Evolutionary conservation across 2,329 filamentous ascomycete species (phyloP), one percentile per base, ranked within the genome.

Genomic region (Aureobasidium namibiae): DNA sequence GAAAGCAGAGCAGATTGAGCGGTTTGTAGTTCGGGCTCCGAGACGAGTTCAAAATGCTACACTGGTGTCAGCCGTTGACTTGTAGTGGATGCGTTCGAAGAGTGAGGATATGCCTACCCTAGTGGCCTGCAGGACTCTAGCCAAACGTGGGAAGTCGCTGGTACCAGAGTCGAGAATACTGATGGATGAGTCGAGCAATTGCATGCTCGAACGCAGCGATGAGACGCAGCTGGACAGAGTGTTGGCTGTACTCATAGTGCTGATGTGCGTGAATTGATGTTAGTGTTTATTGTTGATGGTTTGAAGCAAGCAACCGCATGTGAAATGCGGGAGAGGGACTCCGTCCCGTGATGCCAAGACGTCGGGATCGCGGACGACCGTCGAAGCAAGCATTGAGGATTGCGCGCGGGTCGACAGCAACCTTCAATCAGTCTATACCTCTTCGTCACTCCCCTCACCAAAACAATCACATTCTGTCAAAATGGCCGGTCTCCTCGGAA

Each of bases 31-130:
- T 89, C 89, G 13, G 88, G 84, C 70, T 95, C 90, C 16, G 91
- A 89, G 66, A 96, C 89, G 42, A 96, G 85, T 72, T 96, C 92
- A 74, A 95, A 96, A 76, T 96, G 92, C 87, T 95, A 66, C 59
- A 46, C 29, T n/a, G 42, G 26, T 52, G 45, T 58, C 21, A 18
- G 33, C 39, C 33, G 56, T 41, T 41, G 29, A n/a, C n/a, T n/a
- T n/a, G n/a, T n/a, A n/a, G n/a, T n/a, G n/a, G n/a, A n/a, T n/a
- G n/a, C n/a, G n/a, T n/a, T n/a, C n/a, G n/a, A 31, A n/a, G 33
- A 45, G 1, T 3, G 36, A 54, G 26, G 14, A 21, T 26, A 3
- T 6, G 41, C n/a, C 10, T 77, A 85, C 82, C 64, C 82, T 69
- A 57, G 82, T 85, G 6, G 82, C 84, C 66, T 85, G 82, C 1